Percentiles rank a stretch among this genome's conserved stretches.
Evolutionary conservation across 2,329 filamentous ascomycete species (phyloP).

Genomic region (Thielaviopsis ethacetica): DNA sequence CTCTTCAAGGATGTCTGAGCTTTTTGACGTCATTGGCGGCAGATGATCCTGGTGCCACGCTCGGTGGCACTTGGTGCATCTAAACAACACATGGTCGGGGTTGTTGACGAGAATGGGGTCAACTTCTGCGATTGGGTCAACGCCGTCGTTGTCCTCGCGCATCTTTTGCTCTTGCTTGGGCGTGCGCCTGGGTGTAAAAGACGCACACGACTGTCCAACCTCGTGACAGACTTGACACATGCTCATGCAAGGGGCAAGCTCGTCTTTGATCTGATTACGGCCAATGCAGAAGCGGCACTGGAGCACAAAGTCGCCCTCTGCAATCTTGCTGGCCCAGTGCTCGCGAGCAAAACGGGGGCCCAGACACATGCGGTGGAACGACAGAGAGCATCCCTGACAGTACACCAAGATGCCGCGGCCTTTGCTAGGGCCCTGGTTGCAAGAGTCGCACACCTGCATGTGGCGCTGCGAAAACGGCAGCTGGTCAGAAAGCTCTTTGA

Average conservation of each 20-base stretch:
- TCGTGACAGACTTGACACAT: slow-evolving; percentile 54
- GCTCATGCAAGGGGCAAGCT: slow-evolving; percentile 47
- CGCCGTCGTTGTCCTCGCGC: slow-evolving; percentile 59
- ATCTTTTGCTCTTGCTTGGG: slow-evolving; percentile 70
- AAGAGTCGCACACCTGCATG: slow-evolving; percentile 55
- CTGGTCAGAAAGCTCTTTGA: slow-evolving; percentile 41
- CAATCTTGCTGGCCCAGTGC: slow-evolving; percentile 81
- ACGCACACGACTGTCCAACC: slow-evolving; percentile 49
- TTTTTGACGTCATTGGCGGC: slow-evolving; percentile 33
- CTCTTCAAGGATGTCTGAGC: slow-evolving; percentile 27
- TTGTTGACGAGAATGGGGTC: slow-evolving; percentile 55
- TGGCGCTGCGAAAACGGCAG: slow-evolving; percentile 51
- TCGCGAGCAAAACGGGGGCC: slow-evolving; percentile 57
- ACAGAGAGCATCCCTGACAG: slow-evolving; percentile 78
- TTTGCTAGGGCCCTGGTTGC: slow-evolving; percentile 34
- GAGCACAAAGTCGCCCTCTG: slow-evolving; percentile 59
- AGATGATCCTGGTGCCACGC: slow-evolving; percentile 78
- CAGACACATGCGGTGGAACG: slow-evolving; percentile 73
- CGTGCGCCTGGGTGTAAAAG: slow-evolving; percentile 59
- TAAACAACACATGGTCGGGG: slow-evolving; percentile 58
- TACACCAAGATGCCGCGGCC: slow-evolving; percentile 58
- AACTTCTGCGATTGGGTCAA: slow-evolving; percentile 58
- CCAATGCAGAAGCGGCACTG: slow-evolving; percentile 81
- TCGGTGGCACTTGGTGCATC: slow-evolving; percentile 61
- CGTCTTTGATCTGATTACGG: slow-evolving; percentile 49